Base-by-base conservation (phyloP, 306 rosid species). In the Senna siamea region DNA sequence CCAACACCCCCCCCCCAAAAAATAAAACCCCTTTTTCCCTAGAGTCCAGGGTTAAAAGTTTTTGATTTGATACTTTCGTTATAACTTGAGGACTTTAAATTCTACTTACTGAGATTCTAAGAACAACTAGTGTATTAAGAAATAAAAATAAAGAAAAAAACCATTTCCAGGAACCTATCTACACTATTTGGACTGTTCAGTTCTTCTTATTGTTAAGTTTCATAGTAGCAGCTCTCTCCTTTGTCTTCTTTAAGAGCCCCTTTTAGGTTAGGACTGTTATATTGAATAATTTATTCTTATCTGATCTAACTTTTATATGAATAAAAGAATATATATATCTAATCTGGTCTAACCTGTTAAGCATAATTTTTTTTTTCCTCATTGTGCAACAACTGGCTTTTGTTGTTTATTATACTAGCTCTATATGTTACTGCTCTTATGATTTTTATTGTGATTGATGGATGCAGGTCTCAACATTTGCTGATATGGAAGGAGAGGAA, bases 401-500 rank as follows among this genome's bases (percentile, higher is more conserved):
- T 41, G 17, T 37, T 5, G 41, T 57, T 28, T 48, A 6, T 10
- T 60, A 13, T 18, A 46, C 58, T 46, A 6, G 47, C 11, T 9
- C 78, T 34, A 28, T 38, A 54, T 80, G 5, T 60, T 18, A 17
- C 12, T 32, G 32, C 55, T 4, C 73, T 51, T 62, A 34, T 43
- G 22, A 43, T 37, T 54, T 81, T 50, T 38, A 32, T 15, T 28
- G 37, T 70, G 50, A 51, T 63, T 77, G 51, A 58, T 82, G 71
- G 37, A 46, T 66, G 61, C 79, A 89, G 98, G 92, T 93, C 78
- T 93, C 98, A 26, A 93, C 97, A 66, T 93, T 93, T 76, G 98
- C 97, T 81, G 98, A 93, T 78, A 93, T 93, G 97, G 98, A 93
- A 81, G 98, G 98, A 41, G 98, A 93, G 73, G 98, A 93, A 86